Conservation (phyloP, 805 yeast species). For the Candida corydali region DNA sequence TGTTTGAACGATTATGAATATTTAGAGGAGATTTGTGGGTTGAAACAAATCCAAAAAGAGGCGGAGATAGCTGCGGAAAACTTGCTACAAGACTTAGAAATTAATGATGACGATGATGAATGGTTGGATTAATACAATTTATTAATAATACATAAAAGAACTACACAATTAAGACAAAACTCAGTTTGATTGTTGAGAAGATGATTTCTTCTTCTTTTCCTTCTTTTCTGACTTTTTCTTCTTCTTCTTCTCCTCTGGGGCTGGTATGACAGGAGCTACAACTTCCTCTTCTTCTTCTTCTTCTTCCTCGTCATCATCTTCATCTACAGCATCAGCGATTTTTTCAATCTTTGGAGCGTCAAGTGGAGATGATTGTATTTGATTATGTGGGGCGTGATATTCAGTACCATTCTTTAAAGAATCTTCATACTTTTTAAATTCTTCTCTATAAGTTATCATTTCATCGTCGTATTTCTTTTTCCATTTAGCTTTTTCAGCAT, state of each 20-base stretch:
- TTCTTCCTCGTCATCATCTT: slow-evolving; percentile 1
- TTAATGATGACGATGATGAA: slow-evolving; percentile 1
- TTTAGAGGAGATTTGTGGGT: slow-evolving; percentile 77
- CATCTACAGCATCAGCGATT: slow-evolving; percentile 7
- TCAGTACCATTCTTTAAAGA: slow-evolving; percentile 18
- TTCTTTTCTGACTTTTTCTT: slow-evolving; percentile 23
- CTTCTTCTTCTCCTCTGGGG: slow-evolving; percentile 17
- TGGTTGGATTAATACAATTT: neutral
- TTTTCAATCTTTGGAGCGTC: slow-evolving; percentile 5
- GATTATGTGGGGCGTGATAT: slow-evolving; percentile 2
- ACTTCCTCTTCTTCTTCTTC: neutral
- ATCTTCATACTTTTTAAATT: slow-evolving; percentile 32
- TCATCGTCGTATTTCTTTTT: slow-evolving; percentile 53
- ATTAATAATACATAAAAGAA: slow-evolving; percentile 3
- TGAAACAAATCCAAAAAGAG: slow-evolving; percentile 63
- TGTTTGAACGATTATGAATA: slow-evolving; percentile 66
- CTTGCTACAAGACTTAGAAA: slow-evolving; percentile 2
- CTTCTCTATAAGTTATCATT: slow-evolving; percentile 31
- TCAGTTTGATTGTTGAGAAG: slow-evolving; percentile 1
- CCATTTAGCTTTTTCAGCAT: slow-evolving; percentile 68
- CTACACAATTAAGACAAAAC: neutral
- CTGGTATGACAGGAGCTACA: neutral
- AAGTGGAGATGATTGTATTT: slow-evolving; percentile 1
- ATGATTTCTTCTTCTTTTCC: slow-evolving; percentile 12
- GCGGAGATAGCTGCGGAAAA: slow-evolving; percentile 49